A percentile compares a stretch with the other conserved stretches of the same genome.
Evolutionary conservation across 2,329 filamentous ascomycete species (phyloP).

Genomic region (Diaporthe citrichinensis): DNA sequence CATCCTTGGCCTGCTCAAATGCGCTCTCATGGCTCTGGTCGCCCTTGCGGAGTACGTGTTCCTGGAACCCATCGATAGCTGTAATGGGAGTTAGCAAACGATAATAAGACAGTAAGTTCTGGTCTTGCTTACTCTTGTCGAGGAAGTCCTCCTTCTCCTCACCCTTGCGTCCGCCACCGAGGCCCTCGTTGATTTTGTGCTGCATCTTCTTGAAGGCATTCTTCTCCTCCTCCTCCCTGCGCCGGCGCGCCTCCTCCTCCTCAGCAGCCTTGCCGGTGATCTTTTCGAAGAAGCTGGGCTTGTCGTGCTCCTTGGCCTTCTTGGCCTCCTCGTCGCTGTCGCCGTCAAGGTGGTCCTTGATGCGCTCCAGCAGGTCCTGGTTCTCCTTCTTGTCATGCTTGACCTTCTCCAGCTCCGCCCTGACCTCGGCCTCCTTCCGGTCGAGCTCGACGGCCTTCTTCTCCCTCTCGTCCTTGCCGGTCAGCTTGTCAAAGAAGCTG

Average conservation of each 20-base stretch:
- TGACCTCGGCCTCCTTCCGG: slow-evolving; percentile 32
- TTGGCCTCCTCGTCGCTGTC: slow-evolving; percentile 6
- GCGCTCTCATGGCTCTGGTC: slow-evolving; percentile 80
- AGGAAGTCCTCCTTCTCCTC: slow-evolving; percentile 87
- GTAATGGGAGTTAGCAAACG: neutral
- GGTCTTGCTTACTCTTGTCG: slow-evolving; percentile 75
- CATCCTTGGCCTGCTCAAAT: slow-evolving; percentile 86
- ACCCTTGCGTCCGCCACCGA: slow-evolving; percentile 79
- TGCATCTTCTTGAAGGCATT: slow-evolving; percentile 29
- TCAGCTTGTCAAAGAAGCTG: slow-evolving; percentile 39
- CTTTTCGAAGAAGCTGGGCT: slow-evolving; percentile 35
- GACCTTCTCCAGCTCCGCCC: slow-evolving; percentile 29
- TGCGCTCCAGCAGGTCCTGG: slow-evolving; percentile 36
- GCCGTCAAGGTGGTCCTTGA: slow-evolving; percentile 33
- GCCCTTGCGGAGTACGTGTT: slow-evolving; percentile 80
- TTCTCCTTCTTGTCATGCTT: slow-evolving; percentile 39
- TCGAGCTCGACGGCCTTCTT: slow-evolving; percentile 35
- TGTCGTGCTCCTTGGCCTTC: slow-evolving; percentile 1
- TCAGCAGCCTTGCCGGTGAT: slow-evolving; percentile 37
- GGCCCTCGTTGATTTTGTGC: slow-evolving; percentile 78
- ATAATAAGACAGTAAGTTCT: neutral
- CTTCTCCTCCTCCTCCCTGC: slow-evolving; percentile 38
- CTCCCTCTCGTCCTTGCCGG: slow-evolving; percentile 36
- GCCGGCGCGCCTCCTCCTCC: slow-evolving; percentile 36
- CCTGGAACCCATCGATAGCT: slow-evolving; percentile 85